phyloP scores from a whole-genome alignment of 1,139 yeast genomes.

The Kodamaea ohmeri region DNA sequence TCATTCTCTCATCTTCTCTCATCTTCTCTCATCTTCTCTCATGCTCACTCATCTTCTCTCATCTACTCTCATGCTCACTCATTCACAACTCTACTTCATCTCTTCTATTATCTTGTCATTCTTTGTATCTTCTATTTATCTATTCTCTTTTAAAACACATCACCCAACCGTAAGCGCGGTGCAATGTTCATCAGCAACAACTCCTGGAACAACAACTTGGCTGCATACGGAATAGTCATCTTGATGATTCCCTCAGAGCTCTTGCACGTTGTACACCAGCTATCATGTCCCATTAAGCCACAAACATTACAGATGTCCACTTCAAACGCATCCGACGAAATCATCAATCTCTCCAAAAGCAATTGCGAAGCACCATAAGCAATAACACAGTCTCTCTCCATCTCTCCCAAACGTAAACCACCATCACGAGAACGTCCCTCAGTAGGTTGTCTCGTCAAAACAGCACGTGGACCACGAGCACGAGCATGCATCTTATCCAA shows the following conservation, averaged over 20 bases:
- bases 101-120: background rate
- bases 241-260: slow-evolving; percentile 81
- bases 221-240: slow-evolving; percentile 98
- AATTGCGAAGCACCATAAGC: slow-evolving; percentile 99
- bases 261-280: slow-evolving; percentile 96
- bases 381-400: slow-evolving; percentile 99
- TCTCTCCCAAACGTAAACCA: slow-evolving; percentile 97
- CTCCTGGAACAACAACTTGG: slow-evolving; percentile 93
- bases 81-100: no score
- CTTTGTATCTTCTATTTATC: background rate
- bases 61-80: background rate
- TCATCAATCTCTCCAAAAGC: slow-evolving; percentile 89
- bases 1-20: background rate
- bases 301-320: slow-evolving; percentile 92
- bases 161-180: slow-evolving; percentile 86
- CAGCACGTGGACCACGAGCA: slow-evolving; percentile 99
- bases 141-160: slow-evolving; percentile 53
- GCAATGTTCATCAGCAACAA: slow-evolving; percentile 96
- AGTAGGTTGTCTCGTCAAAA: slow-evolving; percentile 95
- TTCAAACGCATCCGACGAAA: slow-evolving; percentile 96
- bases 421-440: slow-evolving; percentile 99
- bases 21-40: background rate
- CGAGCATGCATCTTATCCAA: slow-evolving; percentile 99
- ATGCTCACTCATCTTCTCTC: no score
- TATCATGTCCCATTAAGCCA: slow-evolving; percentile 97